These are phyloP conservation scores for Daldinia grandis DNA, from an alignment of 495 filamentous ascomycete species.

Conservation along the genomic window DNA sequence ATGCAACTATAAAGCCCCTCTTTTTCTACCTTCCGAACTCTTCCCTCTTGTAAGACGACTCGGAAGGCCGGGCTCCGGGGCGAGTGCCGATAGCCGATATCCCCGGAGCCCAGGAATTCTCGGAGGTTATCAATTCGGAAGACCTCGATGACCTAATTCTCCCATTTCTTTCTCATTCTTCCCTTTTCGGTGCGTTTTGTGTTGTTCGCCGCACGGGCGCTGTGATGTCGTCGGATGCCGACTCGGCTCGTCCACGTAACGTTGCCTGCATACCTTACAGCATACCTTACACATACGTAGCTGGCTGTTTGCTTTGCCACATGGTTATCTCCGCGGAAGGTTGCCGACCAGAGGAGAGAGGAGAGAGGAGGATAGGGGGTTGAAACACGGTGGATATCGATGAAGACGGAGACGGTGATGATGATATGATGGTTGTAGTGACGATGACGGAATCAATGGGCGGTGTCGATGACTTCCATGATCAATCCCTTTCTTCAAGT, in stretches of 20 bases:
- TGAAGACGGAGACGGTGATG: neutral
- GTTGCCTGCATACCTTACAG: neutral
- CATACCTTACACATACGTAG: slow-evolving; percentile 5
- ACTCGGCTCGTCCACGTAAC: neutral
- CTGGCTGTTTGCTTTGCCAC: neutral
- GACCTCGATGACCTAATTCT: neutral
- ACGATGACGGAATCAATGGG: neutral
- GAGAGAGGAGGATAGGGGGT: neutral
- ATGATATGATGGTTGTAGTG: neutral
- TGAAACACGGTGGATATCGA: neutral
- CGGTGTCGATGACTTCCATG: neutral
- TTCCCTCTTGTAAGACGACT: neutral
- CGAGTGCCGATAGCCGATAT: neutral
- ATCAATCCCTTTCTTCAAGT: neutral
- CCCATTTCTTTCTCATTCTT: neutral
- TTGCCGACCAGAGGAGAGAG: neutral
- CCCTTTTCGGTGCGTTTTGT: neutral
- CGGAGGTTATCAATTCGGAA: neutral
- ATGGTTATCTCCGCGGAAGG: neutral
- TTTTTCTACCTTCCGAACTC: no score
- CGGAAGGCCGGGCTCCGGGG: neutral
- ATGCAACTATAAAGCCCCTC: no score
- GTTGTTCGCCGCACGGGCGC: neutral
- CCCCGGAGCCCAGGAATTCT: neutral
- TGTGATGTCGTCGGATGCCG: neutral